phyloP scores from a whole-genome alignment of 2,329 filamentous ascomycete species.

The Cadophora luteo-olivacea region DNA sequence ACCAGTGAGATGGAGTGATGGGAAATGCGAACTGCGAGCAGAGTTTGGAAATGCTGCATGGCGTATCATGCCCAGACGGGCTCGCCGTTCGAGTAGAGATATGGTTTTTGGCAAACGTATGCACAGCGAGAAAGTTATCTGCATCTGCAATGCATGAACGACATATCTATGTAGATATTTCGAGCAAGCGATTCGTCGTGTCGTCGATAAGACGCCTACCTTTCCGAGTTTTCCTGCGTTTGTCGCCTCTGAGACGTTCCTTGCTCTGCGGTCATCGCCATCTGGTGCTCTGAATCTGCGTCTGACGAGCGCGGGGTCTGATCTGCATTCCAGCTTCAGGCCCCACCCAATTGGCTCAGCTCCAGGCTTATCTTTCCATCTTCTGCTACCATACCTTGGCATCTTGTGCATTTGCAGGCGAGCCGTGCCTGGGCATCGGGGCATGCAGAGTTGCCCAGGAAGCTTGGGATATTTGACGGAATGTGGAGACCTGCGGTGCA shows the following conservation, averaged over 20 bases:
- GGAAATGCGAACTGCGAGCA: not conserved
- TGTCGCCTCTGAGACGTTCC: not conserved
- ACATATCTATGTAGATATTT: not conserved
- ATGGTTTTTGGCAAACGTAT: not conserved
- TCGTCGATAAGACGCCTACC: not conserved
- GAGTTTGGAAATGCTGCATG: slow-evolving; percentile 5
- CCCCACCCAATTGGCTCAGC: not conserved
- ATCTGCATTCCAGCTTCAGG: not conserved
- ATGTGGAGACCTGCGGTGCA: not conserved
- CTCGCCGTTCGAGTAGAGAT: not conserved
- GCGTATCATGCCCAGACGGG: slow-evolving; percentile 16
- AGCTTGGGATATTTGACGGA: slow-evolving; percentile 4
- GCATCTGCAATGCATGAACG: not conserved
- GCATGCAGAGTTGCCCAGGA: slow-evolving; percentile 10
- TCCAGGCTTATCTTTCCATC: slow-evolving; percentile 7
- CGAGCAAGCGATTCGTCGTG: not conserved
- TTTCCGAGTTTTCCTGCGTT: not conserved
- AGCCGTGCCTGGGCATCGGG: slow-evolving; percentile 16
- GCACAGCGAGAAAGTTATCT: not conserved
- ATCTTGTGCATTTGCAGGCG: slow-evolving; percentile 6
- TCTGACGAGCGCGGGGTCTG: not conserved
- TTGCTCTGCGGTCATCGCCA: not conserved
- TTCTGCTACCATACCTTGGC: not conserved
- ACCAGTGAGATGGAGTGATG: not conserved
- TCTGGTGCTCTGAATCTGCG: not conserved